Base-by-base conservation (phyloP, 2,329 filamentous ascomycete species). In the Ophiostoma populinum region DNA sequence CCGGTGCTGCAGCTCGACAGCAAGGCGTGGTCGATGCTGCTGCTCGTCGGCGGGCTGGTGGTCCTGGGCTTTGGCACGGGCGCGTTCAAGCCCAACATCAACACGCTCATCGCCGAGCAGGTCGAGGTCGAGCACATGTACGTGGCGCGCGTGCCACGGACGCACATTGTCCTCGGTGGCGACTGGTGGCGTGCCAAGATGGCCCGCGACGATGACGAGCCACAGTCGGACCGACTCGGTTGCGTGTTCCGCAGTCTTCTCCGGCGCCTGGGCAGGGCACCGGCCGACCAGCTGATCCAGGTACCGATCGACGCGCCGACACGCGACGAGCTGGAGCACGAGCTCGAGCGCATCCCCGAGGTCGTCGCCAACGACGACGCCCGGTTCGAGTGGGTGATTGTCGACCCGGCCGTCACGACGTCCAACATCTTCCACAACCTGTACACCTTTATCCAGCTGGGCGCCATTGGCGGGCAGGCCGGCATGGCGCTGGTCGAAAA, bases 11-110 rank as follows among this genome's bases (percentile, higher is more conserved):
- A 21, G 13, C 22, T 21, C 19, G 19, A n/a, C 25, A 16, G 19
- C 27, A 19, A 19, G 20, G 13, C 10, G 13, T 6, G 19, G 25
- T 6, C 7, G 19, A 78, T 74, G 0, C 58, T 80, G 12, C 67
- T 67, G 15, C 70, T 82, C 38, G 60, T 80, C 37, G 63, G 82
- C 48, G 75, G 72, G 7, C 55, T 64, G 35, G 45, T 64, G 22
- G 42, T 55, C 36, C 57, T 64, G 35, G 60, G 61, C 16, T 51
- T 81, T 10, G 78, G 78, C 25, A 80, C 77, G 1, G 78, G 78
- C 41, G 75, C 76, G 40, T 81, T 83, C 62, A 83, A 38, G 57
- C 56, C 75, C 27, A 85, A 83, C 44, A 70, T 83, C 35, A 70
- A 67, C 13, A 71, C 73, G 2, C 55, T 79, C 17, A 71, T 80